Evolutionary conservation across 176 grass and related monocot genomes (phyloP).

Genomic region (Oryza australiensis): DNA sequence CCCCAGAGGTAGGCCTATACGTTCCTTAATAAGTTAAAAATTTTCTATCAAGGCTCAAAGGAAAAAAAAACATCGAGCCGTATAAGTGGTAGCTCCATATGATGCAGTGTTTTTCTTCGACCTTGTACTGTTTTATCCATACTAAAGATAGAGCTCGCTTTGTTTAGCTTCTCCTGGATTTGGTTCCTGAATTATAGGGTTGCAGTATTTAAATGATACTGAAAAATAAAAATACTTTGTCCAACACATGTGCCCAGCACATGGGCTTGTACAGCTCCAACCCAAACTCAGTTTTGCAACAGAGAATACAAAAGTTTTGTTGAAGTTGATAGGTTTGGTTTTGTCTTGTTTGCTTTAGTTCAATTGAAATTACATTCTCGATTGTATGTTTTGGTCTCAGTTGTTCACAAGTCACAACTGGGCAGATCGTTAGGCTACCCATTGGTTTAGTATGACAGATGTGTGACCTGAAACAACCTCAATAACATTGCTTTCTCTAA

Average conservation of each 20-base stretch:
- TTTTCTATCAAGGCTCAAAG: neutral
- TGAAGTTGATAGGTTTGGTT: neutral
- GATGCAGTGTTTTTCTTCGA: constrained; percentile 3
- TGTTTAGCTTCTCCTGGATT: neutral
- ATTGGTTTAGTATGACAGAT: neutral
- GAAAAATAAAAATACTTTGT: constrained; percentile 3
- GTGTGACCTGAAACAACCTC: constrained; percentile 22
- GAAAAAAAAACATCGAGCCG: neutral
- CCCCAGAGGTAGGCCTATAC: constrained; percentile 71
- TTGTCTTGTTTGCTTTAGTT: neutral
- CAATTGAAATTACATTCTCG: neutral
- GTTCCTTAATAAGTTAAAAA: neutral
- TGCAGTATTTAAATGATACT: constrained; percentile 30
- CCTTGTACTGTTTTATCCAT: neutral
- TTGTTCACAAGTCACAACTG: neutral
- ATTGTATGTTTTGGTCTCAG: neutral
- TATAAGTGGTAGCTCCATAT: constrained; percentile 7
- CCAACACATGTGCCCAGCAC: neutral
- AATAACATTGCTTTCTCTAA: constrained; percentile 9
- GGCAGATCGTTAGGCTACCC: constrained; percentile 10
- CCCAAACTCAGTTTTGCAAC: constrained; percentile 19
- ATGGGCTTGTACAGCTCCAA: constrained; percentile 3
- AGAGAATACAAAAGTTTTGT: constrained; percentile 6
- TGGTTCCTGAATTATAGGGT: neutral
- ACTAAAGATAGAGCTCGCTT: neutral